Conservation (phyloP, 2,329 filamentous ascomycete species). For the Penicillium sp. region DNA sequence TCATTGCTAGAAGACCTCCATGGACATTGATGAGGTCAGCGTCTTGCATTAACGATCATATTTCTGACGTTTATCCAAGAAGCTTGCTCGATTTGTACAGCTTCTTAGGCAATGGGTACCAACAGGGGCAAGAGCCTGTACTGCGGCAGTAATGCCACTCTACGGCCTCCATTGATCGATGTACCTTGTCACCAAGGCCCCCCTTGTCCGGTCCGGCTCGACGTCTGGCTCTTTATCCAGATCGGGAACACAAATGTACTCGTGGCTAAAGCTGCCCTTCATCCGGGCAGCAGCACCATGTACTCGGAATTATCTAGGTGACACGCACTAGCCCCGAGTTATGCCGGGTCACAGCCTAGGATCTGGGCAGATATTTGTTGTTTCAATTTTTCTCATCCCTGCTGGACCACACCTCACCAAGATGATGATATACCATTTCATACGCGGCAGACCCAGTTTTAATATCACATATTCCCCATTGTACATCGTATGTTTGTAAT, state of each 20-base stretch:
- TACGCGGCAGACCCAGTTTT: not conserved
- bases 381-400: not conserved
- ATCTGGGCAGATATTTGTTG: not conserved
- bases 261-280: not conserved
- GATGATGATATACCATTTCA: not conserved
- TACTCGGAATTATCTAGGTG: no score
- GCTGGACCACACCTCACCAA: not conserved
- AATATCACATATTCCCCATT: not conserved
- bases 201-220: not conserved
- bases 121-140: not conserved
- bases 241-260: not conserved
- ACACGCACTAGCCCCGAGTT: not conserved
- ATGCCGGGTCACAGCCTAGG: not conserved
- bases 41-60: not conserved
- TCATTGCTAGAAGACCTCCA: not conserved
- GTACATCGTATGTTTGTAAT: not conserved
- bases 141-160: not conserved
- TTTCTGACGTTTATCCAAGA: not conserved
- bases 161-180: not conserved
- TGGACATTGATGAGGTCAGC: not conserved
- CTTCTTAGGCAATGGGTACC: not conserved
- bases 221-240: not conserved
- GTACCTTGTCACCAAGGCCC: not conserved
- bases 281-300: not conserved
- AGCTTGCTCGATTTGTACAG: not conserved